These are phyloP conservation scores for Pseudogymnoascus sp. DNA, from an alignment of 2,329 filamentous ascomycete species.

Conservation along the genomic window DNA sequence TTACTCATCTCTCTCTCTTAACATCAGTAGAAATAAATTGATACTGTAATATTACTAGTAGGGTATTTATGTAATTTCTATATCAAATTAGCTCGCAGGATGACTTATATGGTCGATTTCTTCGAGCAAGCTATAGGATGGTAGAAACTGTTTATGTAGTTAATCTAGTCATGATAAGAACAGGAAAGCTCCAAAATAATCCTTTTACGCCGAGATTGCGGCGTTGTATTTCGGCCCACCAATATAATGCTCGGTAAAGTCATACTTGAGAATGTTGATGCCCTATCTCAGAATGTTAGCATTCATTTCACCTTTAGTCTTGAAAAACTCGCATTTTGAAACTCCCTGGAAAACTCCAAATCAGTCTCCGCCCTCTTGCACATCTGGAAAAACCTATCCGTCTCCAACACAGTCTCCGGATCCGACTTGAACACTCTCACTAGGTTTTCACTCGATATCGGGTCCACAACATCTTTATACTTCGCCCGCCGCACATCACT, in stretches of 20 bases:
- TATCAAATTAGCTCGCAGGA: too few relatives aligned
- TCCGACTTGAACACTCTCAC: slow-evolving; percentile 29
- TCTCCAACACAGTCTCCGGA: slow-evolving; percentile 28
- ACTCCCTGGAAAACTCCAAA: slow-evolving; percentile 20
- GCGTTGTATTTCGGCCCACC: background rate
- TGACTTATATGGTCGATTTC: too few relatives aligned
- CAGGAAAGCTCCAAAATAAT: too few relatives aligned
- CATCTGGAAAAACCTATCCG: slow-evolving; percentile 30
- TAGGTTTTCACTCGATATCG: slow-evolving; percentile 35
- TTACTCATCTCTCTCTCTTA: too few relatives aligned
- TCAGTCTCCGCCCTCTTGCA: slow-evolving; percentile 28
- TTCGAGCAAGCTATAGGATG: too few relatives aligned
- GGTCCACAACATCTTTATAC: slow-evolving; percentile 31
- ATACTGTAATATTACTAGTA: too few relatives aligned
- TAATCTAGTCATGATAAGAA: too few relatives aligned
- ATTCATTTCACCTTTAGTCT: background rate
- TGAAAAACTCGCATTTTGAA: slow-evolving; percentile 22
- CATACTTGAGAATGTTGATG: slow-evolving; percentile 26
- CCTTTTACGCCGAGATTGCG: too few relatives aligned
- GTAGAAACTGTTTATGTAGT: too few relatives aligned
- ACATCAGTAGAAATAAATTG: too few relatives aligned
- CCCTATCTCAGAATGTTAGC: slow-evolving; percentile 15
- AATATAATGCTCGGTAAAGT: slow-evolving; percentile 28
- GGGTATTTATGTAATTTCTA: too few relatives aligned
- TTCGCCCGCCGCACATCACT: slow-evolving; percentile 29